A percentile compares a stretch with the other conserved stretches of the same genome.
phyloP scores from a whole-genome alignment of 371 early-diverging fungal species.

The Gilbertella persicaria region DNA sequence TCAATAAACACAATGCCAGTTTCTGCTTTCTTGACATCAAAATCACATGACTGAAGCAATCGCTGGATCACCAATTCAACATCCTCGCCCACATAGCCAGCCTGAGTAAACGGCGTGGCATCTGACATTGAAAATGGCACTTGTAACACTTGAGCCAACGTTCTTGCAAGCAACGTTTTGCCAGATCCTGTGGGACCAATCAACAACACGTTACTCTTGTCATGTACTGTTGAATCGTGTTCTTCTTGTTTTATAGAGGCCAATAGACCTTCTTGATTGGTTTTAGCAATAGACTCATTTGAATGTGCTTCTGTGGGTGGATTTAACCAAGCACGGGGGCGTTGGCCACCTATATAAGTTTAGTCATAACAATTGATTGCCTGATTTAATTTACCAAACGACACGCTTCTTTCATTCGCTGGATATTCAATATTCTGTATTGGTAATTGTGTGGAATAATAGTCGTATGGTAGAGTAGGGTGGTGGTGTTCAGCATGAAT shows the following conservation, averaged over 20 bases:
- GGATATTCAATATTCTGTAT: constrained; percentile 19
- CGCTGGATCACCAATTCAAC: constrained; percentile 87
- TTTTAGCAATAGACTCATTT: constrained; percentile 6
- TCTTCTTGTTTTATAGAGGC: constrained; percentile 1
- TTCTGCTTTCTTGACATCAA: constrained; percentile 84
- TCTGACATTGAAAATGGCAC: constrained; percentile 94
- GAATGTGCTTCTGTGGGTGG: constrained; percentile 32
- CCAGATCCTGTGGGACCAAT: constrained; percentile 86
- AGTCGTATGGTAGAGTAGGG: constrained; percentile 27
- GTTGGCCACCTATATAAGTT: constrained; percentile 24
- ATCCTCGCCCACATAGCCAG: constrained; percentile 95
- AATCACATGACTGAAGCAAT: constrained; percentile 85
- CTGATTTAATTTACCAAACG: constrained; percentile 7
- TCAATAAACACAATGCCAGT: constrained; percentile 93
- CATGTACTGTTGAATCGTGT: constrained; percentile 58
- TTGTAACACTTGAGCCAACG: constrained; percentile 81
- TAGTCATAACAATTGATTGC: background rate
- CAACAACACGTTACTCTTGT: constrained; percentile 88
- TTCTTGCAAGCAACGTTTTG: constrained; percentile 85
- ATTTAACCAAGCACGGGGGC: constrained; percentile 34
- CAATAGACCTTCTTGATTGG: constrained; percentile 9
- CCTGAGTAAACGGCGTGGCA: constrained; percentile 91
- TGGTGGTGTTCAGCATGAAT: constrained; percentile 30
- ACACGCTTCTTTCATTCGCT: constrained; percentile 14
- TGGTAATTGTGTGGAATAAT: constrained; percentile 23